phyloP scores from a whole-genome alignment of 345 rosid species.

The Melaleuca quinquenervia region DNA sequence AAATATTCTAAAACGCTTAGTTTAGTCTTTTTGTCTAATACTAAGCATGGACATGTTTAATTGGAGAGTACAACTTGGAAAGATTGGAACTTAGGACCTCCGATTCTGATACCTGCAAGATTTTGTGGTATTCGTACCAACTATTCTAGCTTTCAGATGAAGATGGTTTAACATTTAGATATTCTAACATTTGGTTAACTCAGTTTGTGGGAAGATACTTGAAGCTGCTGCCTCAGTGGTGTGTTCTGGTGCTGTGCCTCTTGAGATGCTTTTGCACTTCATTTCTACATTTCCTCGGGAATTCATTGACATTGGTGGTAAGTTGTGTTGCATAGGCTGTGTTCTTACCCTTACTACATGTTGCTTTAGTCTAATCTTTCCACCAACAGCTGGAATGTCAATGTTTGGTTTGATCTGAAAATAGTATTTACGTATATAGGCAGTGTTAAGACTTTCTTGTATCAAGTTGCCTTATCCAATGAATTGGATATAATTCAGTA shows the following conservation, averaged over 20 bases:
- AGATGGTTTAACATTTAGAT: neutral
- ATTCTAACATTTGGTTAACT: neutral
- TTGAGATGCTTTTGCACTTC: conserved; percentile 62
- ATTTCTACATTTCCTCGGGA: conserved; percentile 71
- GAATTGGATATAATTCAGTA: neutral
- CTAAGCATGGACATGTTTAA: too few species aligned
- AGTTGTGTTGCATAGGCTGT: conserved; percentile 4
- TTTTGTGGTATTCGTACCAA: too few species aligned
- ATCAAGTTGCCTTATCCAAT: neutral
- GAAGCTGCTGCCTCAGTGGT: conserved; percentile 58
- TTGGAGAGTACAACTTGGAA: too few species aligned
- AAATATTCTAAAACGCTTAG: too few species aligned
- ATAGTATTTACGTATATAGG: neutral
- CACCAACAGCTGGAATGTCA: neutral
- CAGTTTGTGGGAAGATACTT: conserved; percentile 56
- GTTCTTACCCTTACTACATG: neutral
- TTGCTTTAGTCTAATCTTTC: neutral
- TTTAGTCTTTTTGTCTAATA: too few species aligned
- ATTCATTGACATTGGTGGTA: conserved; percentile 76
- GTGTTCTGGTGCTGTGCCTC: conserved; percentile 39
- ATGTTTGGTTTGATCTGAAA: neutral
- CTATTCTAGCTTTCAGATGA: too few species aligned
- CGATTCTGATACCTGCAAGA: too few species aligned
- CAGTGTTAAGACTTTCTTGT: neutral
- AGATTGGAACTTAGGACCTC: too few species aligned